phyloP scores from a whole-genome alignment of 2,329 filamentous ascomycete genomes.

The Talaromyces rugulosus region DNA sequence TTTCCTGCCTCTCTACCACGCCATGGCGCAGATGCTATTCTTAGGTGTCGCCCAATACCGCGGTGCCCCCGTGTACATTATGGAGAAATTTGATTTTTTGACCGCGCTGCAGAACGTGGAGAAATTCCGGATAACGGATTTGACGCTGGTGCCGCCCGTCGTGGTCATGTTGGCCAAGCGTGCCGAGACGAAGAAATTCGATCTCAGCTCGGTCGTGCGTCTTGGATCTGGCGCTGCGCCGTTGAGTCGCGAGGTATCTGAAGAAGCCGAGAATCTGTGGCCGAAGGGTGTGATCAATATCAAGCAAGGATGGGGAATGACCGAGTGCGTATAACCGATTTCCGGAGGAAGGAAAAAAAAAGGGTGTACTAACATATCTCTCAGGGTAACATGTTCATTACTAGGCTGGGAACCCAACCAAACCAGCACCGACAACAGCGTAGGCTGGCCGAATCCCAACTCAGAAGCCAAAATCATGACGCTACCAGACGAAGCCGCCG shows the following conservation, averaged over 20 bases:
- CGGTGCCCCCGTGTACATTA: constrained; percentile 68
- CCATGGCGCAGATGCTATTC: constrained; percentile 60
- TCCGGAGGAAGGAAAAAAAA: constrained; percentile 40
- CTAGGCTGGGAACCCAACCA: constrained; percentile 60
- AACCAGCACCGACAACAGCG: constrained; percentile 31
- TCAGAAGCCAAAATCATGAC: constrained; percentile 64
- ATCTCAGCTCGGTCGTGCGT: constrained; percentile 61
- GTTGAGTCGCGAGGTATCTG: constrained; percentile 47
- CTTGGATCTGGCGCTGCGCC: constrained; percentile 68
- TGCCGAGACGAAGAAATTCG: constrained; percentile 60
- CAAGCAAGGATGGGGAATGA: constrained; percentile 72
- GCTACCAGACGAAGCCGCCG: constrained; percentile 3
- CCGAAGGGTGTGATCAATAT: constrained; percentile 47
- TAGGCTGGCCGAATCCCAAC: constrained; percentile 68
- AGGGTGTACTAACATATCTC: constrained; percentile 27
- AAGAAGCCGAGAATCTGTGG: constrained; percentile 58
- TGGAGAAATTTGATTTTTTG: constrained; percentile 72
- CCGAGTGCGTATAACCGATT: constrained; percentile 5
- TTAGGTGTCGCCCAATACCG: constrained; percentile 60
- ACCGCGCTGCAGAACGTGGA: constrained; percentile 66
- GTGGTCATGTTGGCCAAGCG: constrained; percentile 69
- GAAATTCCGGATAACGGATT: constrained; percentile 62
- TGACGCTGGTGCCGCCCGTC: constrained; percentile 70
- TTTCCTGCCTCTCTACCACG: constrained; percentile 75
- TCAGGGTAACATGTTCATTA: constrained; percentile 61